phyloP scores from a whole-genome alignment of 176 grass and related monocot species.

The Microstegium vimineum region DNA sequence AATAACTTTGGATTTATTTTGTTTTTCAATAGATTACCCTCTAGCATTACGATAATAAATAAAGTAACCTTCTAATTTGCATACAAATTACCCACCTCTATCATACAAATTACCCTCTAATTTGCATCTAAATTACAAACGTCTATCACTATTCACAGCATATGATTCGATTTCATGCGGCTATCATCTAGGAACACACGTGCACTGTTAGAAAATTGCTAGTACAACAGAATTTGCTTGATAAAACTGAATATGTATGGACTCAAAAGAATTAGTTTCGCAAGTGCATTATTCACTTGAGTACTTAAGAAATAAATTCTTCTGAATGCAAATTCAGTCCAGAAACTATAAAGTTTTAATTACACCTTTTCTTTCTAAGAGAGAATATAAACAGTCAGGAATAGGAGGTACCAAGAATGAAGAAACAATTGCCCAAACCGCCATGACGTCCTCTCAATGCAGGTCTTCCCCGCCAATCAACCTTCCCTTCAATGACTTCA shows the following conservation, averaged over 20 bases:
- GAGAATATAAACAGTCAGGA: neutral
- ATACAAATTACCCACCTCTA: too few species aligned
- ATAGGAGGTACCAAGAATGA: slow-evolving; percentile 33
- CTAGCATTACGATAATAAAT: too few species aligned
- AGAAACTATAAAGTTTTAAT: neutral
- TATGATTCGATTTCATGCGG: too few species aligned
- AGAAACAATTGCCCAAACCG: slow-evolving; percentile 37
- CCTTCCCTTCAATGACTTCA: slow-evolving; percentile 44
- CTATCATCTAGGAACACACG: too few species aligned
- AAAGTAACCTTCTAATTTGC: too few species aligned
- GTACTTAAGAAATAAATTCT: neutral
- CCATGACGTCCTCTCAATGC: slow-evolving; percentile 47
- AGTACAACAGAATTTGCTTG: neutral
- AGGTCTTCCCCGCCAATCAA: slow-evolving; percentile 55
- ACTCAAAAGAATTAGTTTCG: neutral
- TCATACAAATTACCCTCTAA: too few species aligned
- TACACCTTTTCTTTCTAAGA: neutral
- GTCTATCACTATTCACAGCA: too few species aligned
- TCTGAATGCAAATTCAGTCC: neutral
- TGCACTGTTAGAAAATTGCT: neutral
- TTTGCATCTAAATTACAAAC: too few species aligned
- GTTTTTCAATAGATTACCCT: too few species aligned
- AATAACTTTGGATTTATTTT: too few species aligned
- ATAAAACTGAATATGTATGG: neutral
- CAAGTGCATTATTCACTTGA: neutral